Base-by-base conservation (phyloP, 495 filamentous ascomycete genomes). In the Geoglossum glabrum region DNA sequence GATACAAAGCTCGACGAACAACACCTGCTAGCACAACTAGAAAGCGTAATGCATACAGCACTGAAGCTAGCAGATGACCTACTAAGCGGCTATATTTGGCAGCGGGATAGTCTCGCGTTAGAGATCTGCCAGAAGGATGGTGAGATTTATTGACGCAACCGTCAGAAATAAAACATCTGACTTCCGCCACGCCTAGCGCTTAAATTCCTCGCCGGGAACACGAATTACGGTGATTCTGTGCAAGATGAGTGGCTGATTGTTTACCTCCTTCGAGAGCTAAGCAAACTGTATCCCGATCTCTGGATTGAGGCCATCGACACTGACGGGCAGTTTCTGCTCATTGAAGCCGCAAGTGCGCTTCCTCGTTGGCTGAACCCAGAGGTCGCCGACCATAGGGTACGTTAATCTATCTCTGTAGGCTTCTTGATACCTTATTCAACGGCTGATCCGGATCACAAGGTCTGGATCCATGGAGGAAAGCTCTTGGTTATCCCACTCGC, bases 191-290 rank as follows among this genome's bases (percentile, higher is more conserved):
- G 25, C 57, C 58, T 15, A 61, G 34, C 13, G 23, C 38, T n/a
- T 19, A 34, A 17, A 58, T 72, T 69, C 28, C 73, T 94, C 19
- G 74, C 76, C 54, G 89, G 89, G 10, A 71, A 73, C 47, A 92
- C 87, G 6, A 83, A 88, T 64, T 96, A 84, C 61, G 90, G 90
- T 7, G 92, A 98, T 68, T 88, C 87, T 3, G 81, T 96, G 8
- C 92, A 95, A 64, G 92, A 98, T 65, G 93, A 97, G 72, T 98
- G 92, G 92, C 77, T 96, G 1, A 81, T 96, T 55, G 88, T 96
- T 27, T 95, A 90, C 68, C 68, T 97, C 11, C 76, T 98, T n/a
- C 80, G 85, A 36, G 83, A 88, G 64, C 69, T 96, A 59, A 90
- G 81, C 64, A 83, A 74, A 62, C 69, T 78, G 57, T 87, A 85